Conservation (phyloP, 768 basidiomycete genomes). For the Serendipita indica region DNA sequence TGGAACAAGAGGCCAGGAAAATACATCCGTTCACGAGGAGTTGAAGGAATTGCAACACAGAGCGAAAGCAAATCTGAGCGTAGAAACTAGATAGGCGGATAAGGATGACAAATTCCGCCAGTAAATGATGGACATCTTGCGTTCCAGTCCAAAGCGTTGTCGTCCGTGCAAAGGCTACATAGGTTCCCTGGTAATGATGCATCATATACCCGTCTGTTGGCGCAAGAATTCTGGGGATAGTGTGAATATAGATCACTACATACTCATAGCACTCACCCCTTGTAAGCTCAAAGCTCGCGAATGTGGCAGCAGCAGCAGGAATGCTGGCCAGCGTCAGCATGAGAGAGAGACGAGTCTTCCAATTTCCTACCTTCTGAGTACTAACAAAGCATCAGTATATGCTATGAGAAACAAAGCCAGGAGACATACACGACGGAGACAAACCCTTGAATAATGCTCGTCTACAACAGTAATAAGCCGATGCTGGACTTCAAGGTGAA, state of each 20-base stretch:
- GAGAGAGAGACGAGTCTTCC: too few species aligned
- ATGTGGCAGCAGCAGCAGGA: constrained; percentile 82
- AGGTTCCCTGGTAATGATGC: neutral
- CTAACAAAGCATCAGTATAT: constrained; percentile 23
- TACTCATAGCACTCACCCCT: constrained; percentile 24
- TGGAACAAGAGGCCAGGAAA: too few species aligned
- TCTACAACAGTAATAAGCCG: constrained; percentile 23
- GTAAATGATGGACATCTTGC: too few species aligned
- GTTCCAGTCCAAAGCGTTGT: too few species aligned
- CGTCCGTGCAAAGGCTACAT: too few species aligned
- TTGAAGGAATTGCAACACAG: too few species aligned
- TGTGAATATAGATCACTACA: constrained; percentile 12
- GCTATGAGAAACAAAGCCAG: neutral
- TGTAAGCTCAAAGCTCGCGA: constrained; percentile 76
- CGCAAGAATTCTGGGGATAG: neutral
- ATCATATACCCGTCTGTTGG: neutral
- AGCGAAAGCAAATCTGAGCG: too few species aligned
- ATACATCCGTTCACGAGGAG: too few species aligned
- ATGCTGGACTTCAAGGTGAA: neutral
- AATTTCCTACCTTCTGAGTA: constrained; percentile 46
- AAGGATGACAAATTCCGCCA: too few species aligned
- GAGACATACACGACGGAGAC: constrained; percentile 53
- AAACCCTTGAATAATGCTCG: constrained; percentile 57
- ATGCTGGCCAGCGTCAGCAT: constrained; percentile 36
- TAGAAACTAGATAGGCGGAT: too few species aligned